Conservation (phyloP, 129 eudicot species). For the Chrysanthemum seticuspe region DNA sequence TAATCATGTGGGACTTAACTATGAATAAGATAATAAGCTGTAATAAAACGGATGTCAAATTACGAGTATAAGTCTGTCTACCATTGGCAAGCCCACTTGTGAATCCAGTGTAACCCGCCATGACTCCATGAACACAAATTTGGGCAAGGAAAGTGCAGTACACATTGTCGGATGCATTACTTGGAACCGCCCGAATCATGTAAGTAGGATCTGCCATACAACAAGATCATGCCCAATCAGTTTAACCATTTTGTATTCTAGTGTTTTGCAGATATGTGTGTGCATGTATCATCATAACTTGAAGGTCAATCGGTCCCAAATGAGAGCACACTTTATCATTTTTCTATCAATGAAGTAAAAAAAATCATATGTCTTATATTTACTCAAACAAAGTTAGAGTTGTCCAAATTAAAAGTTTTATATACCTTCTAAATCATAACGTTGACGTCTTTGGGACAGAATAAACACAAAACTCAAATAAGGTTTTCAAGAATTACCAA, state of each 20-base stretch:
- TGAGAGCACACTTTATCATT: neutral
- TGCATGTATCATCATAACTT: neutral
- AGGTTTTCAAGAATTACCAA: conserved; percentile 42
- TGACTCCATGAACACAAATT: conserved; percentile 93
- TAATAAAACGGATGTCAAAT: neutral
- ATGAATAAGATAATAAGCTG: neutral
- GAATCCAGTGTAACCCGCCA: conserved; percentile 89
- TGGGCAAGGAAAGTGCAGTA: conserved; percentile 95
- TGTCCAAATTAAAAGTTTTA: neutral
- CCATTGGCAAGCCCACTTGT: conserved; percentile 80
- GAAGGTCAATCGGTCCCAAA: neutral
- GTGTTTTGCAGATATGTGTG: conserved; percentile 3
- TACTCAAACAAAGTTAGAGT: neutral
- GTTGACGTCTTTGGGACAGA: too few relatives aligned
- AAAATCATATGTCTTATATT: neutral
- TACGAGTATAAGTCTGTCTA: conserved; percentile 55
- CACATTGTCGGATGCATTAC: conserved; percentile 91
- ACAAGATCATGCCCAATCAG: conserved; percentile 15
- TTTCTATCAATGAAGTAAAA: neutral
- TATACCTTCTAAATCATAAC: neutral
- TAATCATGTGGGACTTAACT: neutral
- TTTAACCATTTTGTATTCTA: neutral
- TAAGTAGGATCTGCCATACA: conserved; percentile 77
- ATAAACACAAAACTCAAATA: neutral
- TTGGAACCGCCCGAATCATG: conserved; percentile 92